phyloP scores from a whole-genome alignment of 352 stramenopile genomes.

The Phytophthora pini region DNA sequence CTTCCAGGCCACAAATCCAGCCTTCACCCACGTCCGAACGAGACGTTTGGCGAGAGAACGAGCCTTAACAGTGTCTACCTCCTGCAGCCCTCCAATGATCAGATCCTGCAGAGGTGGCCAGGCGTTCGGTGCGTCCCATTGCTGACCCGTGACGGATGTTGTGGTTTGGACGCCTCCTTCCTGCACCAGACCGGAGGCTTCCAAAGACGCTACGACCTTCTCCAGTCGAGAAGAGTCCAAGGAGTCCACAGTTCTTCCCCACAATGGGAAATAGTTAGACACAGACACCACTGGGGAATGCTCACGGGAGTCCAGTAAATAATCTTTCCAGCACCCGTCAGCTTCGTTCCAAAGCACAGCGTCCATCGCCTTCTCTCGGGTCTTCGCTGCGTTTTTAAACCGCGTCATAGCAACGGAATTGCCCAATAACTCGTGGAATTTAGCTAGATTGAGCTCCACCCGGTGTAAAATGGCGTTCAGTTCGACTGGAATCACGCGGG shows the following conservation, averaged over 20 bases:
- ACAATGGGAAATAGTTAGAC: conserved; percentile 80
- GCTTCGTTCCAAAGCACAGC: conserved; percentile 70
- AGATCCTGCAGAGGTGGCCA: conserved; percentile 88
- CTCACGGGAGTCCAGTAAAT: conserved; percentile 50
- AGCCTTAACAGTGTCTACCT: conserved; percentile 43
- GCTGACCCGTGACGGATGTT: conserved; percentile 69
- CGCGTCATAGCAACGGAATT: conserved; percentile 40
- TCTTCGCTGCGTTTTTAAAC: conserved; percentile 27
- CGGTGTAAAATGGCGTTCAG: conserved; percentile 86
- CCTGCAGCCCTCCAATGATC: conserved; percentile 74
- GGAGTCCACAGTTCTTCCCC: conserved; percentile 69
- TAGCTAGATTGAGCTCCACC: conserved; percentile 74
- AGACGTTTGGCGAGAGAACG: conserved; percentile 53
- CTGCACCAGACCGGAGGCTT: conserved; percentile 63
- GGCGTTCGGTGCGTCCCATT: conserved; percentile 89
- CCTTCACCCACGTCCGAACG: conserved; percentile 67
- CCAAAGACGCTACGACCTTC: conserved; percentile 52
- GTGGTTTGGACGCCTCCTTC: conserved; percentile 77
- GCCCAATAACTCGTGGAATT: conserved; percentile 57
- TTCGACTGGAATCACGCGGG: conserved; percentile 78
- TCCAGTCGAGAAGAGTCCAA: conserved; percentile 47
- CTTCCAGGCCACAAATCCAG: conserved; percentile 67
- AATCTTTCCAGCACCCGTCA: conserved; percentile 72
- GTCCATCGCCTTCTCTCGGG: conserved; percentile 62
- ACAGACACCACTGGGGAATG: conserved; percentile 59